phyloP scores from a whole-genome alignment of 2,329 filamentous ascomycete species.

The Alternaria atra region DNA sequence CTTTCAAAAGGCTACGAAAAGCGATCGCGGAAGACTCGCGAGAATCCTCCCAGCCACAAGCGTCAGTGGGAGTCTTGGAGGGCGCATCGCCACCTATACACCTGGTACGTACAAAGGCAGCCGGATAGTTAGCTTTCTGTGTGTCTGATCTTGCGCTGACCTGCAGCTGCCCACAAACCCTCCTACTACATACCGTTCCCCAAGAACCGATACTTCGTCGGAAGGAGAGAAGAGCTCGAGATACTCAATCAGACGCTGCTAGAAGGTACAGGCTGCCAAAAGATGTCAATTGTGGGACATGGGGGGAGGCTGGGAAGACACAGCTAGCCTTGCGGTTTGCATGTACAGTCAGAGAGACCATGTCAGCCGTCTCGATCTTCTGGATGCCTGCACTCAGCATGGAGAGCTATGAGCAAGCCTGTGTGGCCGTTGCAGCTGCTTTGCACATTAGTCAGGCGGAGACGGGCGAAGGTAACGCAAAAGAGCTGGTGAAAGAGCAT shows the following conservation, averaged over 20 bases:
- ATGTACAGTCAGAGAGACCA: constrained; percentile 29
- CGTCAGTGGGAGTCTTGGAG: too few relatives aligned
- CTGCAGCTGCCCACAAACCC: too few relatives aligned
- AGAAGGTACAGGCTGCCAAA: constrained; percentile 28
- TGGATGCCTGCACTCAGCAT: constrained; percentile 33
- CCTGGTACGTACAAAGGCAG: too few relatives aligned
- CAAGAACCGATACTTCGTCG: constrained; percentile 36
- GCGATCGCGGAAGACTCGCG: too few relatives aligned
- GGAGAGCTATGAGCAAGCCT: constrained; percentile 33
- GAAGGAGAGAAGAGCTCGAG: too few relatives aligned
- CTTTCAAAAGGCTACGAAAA: too few relatives aligned
- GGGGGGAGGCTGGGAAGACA: constrained; percentile 48
- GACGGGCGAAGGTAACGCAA: constrained; percentile 26
- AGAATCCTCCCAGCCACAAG: too few relatives aligned
- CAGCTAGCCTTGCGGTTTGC: constrained; percentile 43
- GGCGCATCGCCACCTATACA: too few relatives aligned
- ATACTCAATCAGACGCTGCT: constrained; percentile 39
- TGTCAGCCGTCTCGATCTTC: constrained; percentile 28
- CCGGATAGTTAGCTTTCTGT: too few relatives aligned
- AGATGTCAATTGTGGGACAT: constrained; percentile 38
- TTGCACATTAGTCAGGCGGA: constrained; percentile 21
- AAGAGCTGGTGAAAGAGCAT: constrained; percentile 29
- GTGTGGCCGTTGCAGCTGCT: constrained; percentile 10
- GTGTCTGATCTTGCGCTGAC: too few relatives aligned
- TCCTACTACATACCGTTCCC: constrained; percentile 36